These are phyloP conservation scores for Lindgomyces ingoldianus DNA, from an alignment of 495 filamentous ascomycete species.

Conservation along the genomic window DNA sequence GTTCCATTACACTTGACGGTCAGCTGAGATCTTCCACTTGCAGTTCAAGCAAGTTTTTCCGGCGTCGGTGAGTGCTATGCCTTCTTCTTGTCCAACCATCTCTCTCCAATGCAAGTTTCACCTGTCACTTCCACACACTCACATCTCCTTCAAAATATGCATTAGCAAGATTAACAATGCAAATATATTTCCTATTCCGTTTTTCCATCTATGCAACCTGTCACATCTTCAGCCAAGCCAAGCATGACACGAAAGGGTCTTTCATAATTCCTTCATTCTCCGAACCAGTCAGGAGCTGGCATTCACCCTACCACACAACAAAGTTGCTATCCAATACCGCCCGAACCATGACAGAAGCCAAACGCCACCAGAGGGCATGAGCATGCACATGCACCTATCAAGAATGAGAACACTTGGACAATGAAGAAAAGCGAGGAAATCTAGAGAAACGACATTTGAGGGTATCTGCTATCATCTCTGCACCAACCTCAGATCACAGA, in stretches of 20 bases:
- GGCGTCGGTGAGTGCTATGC: too few relatives aligned
- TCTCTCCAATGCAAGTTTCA: too few relatives aligned
- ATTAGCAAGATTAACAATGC: too few relatives aligned
- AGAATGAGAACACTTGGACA: not conserved
- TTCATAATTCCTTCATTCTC: not conserved
- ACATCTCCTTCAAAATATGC: too few relatives aligned
- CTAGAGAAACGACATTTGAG: not conserved
- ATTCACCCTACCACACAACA: not conserved
- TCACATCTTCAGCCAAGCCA: not conserved
- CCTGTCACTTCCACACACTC: too few relatives aligned
- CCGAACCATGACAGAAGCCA: not conserved
- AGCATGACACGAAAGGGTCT: too few relatives aligned
- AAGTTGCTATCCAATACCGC: not conserved
- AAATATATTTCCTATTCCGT: too few relatives aligned
- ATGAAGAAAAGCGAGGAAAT: not conserved
- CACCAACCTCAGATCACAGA: not conserved
- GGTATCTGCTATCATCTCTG: not conserved
- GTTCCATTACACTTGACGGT: too few relatives aligned
- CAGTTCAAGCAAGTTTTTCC: too few relatives aligned
- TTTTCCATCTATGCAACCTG: not conserved
- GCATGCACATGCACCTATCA: not conserved
- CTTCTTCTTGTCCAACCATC: too few relatives aligned
- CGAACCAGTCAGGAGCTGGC: constrained; percentile 33
- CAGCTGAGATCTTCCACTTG: too few relatives aligned
- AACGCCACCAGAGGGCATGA: not conserved